phyloP scores from a whole-genome alignment of 2,329 filamentous ascomycete genomes.

The Ciborinia camelliae region DNA sequence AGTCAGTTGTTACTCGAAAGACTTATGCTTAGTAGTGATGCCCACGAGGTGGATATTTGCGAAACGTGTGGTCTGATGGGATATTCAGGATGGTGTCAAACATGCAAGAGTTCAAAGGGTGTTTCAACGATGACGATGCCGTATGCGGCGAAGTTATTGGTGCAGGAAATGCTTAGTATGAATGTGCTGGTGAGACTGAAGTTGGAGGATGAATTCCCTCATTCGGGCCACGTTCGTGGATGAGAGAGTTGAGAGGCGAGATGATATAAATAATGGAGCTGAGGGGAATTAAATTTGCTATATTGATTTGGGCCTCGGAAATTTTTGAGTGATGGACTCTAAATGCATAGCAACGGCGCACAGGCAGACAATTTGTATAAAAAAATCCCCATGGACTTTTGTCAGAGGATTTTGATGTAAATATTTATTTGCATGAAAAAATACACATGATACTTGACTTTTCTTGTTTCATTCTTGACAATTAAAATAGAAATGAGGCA shows the following conservation, averaged over 20 bases:
- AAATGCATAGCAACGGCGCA: conserved; percentile 14
- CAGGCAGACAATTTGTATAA: conserved; percentile 10
- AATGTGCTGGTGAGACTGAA: conserved; percentile 93
- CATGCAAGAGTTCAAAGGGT: conserved; percentile 78
- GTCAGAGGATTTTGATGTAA: conserved; percentile 1
- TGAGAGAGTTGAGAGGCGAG: neutral
- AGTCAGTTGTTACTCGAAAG: conserved; percentile 88
- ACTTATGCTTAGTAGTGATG: conserved; percentile 91
- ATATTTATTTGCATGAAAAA: too few relatives aligned
- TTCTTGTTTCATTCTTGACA: neutral
- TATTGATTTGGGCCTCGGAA: neutral
- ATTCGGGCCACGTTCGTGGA: conserved; percentile 22
- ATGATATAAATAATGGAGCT: neutral
- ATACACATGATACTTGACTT: neutral
- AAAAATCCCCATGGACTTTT: conserved; percentile 4
- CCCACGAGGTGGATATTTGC: conserved; percentile 88
- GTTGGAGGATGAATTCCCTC: conserved; percentile 88
- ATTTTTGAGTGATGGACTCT: neutral
- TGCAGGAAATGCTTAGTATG: conserved; percentile 97
- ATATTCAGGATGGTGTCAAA: conserved; percentile 91
- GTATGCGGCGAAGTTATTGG: conserved; percentile 92
- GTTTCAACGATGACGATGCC: conserved; percentile 95
- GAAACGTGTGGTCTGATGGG: conserved; percentile 93
- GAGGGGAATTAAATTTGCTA: neutral
- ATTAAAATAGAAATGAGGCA: too few relatives aligned